A percentile compares a stretch with the other conserved stretches of the same genome.
phyloP scores from a whole-genome alignment of 441 rosid species.

The Geranium incanum region DNA sequence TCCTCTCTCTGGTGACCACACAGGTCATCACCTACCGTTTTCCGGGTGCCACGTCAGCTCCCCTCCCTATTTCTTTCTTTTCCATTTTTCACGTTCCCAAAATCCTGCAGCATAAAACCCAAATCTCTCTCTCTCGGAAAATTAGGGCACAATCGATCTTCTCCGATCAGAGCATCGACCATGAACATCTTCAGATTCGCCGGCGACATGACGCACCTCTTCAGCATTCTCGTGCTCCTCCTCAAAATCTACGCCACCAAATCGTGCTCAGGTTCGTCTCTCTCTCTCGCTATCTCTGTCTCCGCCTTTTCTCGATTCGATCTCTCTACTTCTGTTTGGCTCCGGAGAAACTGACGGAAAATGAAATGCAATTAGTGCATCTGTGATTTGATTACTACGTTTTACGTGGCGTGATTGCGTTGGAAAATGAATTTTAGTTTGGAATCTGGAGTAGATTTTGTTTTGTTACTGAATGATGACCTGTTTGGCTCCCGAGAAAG shows the following conservation, averaged over 20 bases:
- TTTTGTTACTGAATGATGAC: too few relatives aligned
- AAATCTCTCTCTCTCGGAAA: background rate
- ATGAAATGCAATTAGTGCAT: too few relatives aligned
- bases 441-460: background rate
- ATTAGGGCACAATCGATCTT: background rate
- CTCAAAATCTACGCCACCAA: constrained; percentile 95
- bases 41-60: constrained; percentile 43
- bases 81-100: constrained; percentile 17
- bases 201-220: constrained; percentile 91
- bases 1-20: background rate
- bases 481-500: too few relatives aligned
- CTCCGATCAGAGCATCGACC: constrained; percentile 6
- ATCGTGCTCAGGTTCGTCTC: constrained; percentile 57
- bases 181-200: constrained; percentile 91
- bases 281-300: background rate
- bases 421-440: too few relatives aligned
- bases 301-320: background rate
- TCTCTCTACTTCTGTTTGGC: too few relatives aligned
- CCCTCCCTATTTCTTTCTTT: constrained; percentile 9
- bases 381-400: too few relatives aligned
- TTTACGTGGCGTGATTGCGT: too few relatives aligned
- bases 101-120: too few relatives aligned
- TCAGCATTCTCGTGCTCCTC: constrained; percentile 73
- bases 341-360: too few relatives aligned
- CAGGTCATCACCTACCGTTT: constrained; percentile 10